Evolutionary conservation across 768 basidiomycete genomes (phyloP).

Genomic region (Crassisporium funariophilum): DNA sequence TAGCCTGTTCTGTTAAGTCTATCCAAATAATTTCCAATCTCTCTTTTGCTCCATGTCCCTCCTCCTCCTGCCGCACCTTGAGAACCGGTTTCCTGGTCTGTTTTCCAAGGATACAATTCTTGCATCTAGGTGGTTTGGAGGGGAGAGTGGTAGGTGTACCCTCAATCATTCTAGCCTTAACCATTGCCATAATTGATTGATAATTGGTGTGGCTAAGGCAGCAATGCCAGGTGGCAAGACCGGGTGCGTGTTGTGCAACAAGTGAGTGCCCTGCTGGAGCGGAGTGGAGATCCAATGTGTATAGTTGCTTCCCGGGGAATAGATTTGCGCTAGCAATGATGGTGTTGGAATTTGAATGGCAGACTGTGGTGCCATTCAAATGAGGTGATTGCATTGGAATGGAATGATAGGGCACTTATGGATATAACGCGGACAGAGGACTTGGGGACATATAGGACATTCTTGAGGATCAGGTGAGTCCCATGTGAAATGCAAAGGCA

Average conservation of each 20-base stretch:
- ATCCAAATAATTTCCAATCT: slow-evolving; percentile 32
- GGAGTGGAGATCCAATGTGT: slow-evolving; percentile 12
- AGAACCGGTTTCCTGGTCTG: slow-evolving; percentile 36
- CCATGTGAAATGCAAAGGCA: too few relatives aligned
- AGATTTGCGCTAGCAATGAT: slow-evolving; percentile 16
- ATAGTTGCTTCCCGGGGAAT: slow-evolving; percentile 16
- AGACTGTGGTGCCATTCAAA: slow-evolving; percentile 20
- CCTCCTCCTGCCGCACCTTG: slow-evolving; percentile 24
- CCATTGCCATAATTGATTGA: slow-evolving; percentile 22
- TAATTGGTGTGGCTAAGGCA: slow-evolving; percentile 31
- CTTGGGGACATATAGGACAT: slow-evolving; percentile 5
- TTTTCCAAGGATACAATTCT: slow-evolving; percentile 39
- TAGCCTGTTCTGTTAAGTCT: slow-evolving; percentile 31
- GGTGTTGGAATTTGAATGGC: slow-evolving; percentile 11
- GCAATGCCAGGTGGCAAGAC: slow-evolving; percentile 29
- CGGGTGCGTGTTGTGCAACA: slow-evolving; percentile 1
- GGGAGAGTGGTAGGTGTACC: slow-evolving; percentile 27
- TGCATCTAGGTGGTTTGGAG: slow-evolving; percentile 27
- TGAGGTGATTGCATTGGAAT: slow-evolving; percentile 5
- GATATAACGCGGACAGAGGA: slow-evolving; percentile 14
- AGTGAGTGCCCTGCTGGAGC: slow-evolving; percentile 17
- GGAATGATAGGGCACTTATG: slow-evolving; percentile 16
- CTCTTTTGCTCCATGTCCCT: slow-evolving; percentile 23
- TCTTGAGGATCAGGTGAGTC: slow-evolving; percentile 1
- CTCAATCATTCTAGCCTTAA: slow-evolving; percentile 11